Conservation (phyloP, 257 asterid genomes). For the Agastache rugosa region DNA sequence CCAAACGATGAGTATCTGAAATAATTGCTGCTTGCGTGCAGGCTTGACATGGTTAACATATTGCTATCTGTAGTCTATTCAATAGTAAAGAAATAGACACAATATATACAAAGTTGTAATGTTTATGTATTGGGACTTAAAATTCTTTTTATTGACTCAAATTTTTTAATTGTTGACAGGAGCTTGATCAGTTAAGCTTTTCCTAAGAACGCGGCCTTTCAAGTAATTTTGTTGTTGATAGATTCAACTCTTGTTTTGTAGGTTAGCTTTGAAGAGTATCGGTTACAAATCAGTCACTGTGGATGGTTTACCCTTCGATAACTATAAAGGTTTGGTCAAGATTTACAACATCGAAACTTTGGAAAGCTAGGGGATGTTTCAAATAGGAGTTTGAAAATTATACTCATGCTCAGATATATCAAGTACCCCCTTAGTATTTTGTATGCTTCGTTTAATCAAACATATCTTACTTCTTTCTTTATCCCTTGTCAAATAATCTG, state of each 20-base stretch:
- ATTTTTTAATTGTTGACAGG: not conserved
- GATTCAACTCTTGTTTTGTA: conserved; percentile 42
- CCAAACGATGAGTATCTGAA: no score
- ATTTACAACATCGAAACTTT: conserved; percentile 11
- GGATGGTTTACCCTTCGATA: conserved; percentile 81
- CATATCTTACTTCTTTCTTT: not conserved
- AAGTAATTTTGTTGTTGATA: not conserved
- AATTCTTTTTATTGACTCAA: not conserved
- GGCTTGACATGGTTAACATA: not conserved
- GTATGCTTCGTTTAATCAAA: not conserved
- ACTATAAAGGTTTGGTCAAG: conserved; percentile 51
- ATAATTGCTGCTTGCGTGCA: not conserved
- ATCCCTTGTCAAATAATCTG: not conserved
- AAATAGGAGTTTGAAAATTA: not conserved
- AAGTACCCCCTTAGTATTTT: not conserved
- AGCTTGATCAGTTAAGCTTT: not conserved
- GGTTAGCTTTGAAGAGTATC: conserved; percentile 83
- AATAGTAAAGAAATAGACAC: not conserved
- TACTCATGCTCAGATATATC: not conserved
- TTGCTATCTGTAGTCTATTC: not conserved
- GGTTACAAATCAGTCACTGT: conserved; percentile 86
- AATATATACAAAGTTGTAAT: not conserved
- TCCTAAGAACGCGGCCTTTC: not conserved
- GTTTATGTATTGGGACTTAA: not conserved
- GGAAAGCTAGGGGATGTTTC: not conserved